phyloP scores from a whole-genome alignment of 139 green algal species.

The Micractinium conductrix region DNA sequence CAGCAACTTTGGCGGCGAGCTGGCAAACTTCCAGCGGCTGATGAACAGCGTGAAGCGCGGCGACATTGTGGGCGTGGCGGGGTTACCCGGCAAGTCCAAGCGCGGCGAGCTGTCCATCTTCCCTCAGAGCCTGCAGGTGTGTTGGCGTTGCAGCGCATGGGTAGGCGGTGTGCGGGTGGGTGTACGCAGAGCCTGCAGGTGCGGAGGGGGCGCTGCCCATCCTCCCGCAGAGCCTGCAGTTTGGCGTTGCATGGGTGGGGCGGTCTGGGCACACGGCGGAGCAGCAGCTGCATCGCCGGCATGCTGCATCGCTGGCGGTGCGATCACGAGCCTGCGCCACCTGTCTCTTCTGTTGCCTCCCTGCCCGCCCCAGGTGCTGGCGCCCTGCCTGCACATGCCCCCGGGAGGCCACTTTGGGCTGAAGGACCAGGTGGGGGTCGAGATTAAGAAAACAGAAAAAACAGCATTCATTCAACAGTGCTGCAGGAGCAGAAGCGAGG shows the following conservation, averaged over 20 bases:
- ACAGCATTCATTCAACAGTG: no score
- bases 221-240: no score
- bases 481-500: no score
- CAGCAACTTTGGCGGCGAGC: slow-evolving; percentile 72
- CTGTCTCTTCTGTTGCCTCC: background rate
- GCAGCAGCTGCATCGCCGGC: background rate
- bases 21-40: slow-evolving; percentile 79
- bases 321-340: no score
- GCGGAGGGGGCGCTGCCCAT: no score
- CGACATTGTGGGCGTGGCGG: slow-evolving; percentile 95
- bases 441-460: no score
- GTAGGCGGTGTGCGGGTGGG: background rate
- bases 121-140: slow-evolving; percentile 68
- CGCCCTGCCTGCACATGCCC: slow-evolving; percentile 99
- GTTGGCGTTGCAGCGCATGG: background rate
- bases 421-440: slow-evolving; percentile 92
- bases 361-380: slow-evolving; percentile 75
- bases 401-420: slow-evolving; percentile 82
- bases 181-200: no score
- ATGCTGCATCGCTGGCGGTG: background rate
- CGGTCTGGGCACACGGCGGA: no score
- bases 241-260: background rate
- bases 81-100: slow-evolving; percentile 96
- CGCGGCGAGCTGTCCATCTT: slow-evolving; percentile 97
- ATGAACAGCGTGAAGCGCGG: slow-evolving; percentile 91